phyloP scores from a whole-genome alignment of 495 filamentous ascomycete genomes.

The Wilcoxina mikolae region DNA sequence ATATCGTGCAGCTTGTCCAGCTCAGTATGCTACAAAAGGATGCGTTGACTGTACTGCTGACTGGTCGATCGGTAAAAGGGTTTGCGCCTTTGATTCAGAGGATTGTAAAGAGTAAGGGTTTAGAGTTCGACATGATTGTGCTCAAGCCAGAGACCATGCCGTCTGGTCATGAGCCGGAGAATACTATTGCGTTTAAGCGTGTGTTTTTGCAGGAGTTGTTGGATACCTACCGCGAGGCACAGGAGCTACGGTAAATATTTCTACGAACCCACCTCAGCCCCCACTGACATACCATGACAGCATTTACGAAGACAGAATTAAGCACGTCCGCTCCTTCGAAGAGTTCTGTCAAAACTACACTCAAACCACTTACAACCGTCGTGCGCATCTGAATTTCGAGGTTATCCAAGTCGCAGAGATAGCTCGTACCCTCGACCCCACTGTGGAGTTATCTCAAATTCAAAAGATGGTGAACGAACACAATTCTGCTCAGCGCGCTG shows the following conservation, averaged over 20 bases:
- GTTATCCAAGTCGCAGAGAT: slow-evolving; percentile 78
- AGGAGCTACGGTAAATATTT: slow-evolving; percentile 55
- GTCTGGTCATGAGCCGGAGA: slow-evolving; percentile 47
- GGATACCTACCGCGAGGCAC: slow-evolving; percentile 65
- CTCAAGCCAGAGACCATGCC: slow-evolving; percentile 52
- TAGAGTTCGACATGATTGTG: slow-evolving; percentile 79
- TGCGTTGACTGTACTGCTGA: slow-evolving; percentile 72
- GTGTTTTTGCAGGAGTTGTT: slow-evolving; percentile 62
- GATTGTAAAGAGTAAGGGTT: slow-evolving; percentile 60
- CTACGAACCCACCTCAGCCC: neutral
- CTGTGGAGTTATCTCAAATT: slow-evolving; percentile 67
- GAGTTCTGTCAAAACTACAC: slow-evolving; percentile 62
- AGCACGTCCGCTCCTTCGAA: slow-evolving; percentile 62
- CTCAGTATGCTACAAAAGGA: slow-evolving; percentile 79
- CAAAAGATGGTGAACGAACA: slow-evolving; percentile 82
- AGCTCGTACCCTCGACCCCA: slow-evolving; percentile 61
- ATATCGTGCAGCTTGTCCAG: slow-evolving; percentile 66
- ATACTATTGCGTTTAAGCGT: slow-evolving; percentile 81
- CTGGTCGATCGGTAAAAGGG: slow-evolving; percentile 62
- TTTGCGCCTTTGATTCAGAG: slow-evolving; percentile 71
- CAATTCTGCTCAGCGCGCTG: slow-evolving; percentile 41
- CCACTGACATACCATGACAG: slow-evolving; percentile 23
- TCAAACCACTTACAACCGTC: slow-evolving; percentile 33
- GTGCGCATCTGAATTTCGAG: slow-evolving; percentile 50
- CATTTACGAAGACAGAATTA: slow-evolving; percentile 47